Base-by-base conservation (phyloP, 306 rosid genomes). In the Prunus davidiana region DNA sequence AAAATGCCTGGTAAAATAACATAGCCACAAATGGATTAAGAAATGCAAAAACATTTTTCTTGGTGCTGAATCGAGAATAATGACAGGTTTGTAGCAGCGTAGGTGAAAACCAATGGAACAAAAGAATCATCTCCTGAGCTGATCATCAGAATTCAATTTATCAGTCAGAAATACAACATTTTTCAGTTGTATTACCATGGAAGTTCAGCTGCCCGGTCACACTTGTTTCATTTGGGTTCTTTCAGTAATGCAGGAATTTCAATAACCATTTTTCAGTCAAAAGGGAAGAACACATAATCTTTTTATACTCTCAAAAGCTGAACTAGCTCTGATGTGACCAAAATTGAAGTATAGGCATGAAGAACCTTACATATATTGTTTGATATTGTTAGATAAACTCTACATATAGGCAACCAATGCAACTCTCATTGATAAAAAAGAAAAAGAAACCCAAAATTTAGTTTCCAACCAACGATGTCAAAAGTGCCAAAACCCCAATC, bases 401-500 rank as follows among this genome's bases (percentile, higher is more conserved):
- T 30, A 30, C 3, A 30, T 2, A 51, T 18, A 70, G 9, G 19
- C 25, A 2, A 19, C 15, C 64, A 52, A 60, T 6, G 67, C 20
- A 18, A 74, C 25, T 27, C 62, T 65, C 60, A 69, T 50, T 69
- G 6, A 43, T 55, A 32, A 32, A 4, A 30, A 57, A 2, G 4
- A 10, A 10, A 69, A 55, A 41, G 14, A 50, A 6, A 8, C 65
- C 38, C 32, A 67, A 61, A 46, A 72, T 18, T 81, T 86, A 92
- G 86, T 87, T 88, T 84, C 91, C 99, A 76, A 96, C 55, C 19
- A 91, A 80, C 51, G 93, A 90, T 78, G 97, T 84, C 87, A 91
- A 96, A 76, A 92, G 0, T 76, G 93, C 93, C 96, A 92, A 85
- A 83, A 86, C 93, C 75, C 86, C 91, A 77, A 92, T 63, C 78